Evolutionary conservation across 345 rosid species (phyloP).

Genomic region (Syzygium grande): DNA sequence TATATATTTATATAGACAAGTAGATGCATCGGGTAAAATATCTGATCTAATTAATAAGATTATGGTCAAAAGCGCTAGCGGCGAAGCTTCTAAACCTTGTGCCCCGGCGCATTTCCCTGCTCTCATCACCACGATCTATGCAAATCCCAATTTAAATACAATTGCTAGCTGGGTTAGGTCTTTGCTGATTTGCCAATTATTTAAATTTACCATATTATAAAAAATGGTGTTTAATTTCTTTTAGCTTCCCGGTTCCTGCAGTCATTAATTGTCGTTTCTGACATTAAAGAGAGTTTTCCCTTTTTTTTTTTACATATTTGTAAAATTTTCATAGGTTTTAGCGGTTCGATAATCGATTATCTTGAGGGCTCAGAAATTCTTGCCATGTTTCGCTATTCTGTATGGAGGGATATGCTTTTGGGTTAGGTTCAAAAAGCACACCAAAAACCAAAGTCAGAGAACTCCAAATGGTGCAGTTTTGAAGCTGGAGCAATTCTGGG

Average conservation of each 20-base stretch:
- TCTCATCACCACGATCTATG: not conserved
- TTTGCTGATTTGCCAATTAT: not conserved
- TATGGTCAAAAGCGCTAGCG: not conserved
- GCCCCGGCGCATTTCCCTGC: not conserved
- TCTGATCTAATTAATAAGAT: not conserved
- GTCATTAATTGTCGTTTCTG: not conserved
- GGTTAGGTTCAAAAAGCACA: not conserved
- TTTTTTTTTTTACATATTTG: not conserved
- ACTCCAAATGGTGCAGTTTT: not conserved
- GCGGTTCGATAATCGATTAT: not conserved
- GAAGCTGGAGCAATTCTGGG: not conserved
- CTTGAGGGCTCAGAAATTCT: not conserved
- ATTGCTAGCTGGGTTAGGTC: not conserved
- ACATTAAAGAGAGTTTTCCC: not conserved
- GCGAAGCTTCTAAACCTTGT: constrained; percentile 9
- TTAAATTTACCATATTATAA: not conserved
- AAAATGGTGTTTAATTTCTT: not conserved
- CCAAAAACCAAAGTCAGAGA: not conserved
- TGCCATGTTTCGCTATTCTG: not conserved
- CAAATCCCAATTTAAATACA: not conserved
- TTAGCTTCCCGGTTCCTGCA: not conserved
- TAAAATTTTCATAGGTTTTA: not conserved
- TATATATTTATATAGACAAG: not conserved
- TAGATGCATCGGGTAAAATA: not conserved
- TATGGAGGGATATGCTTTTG: not conserved